Base-by-base conservation (phyloP, 2,329 filamentous ascomycete species). In the Mycocentrospora acerina region DNA sequence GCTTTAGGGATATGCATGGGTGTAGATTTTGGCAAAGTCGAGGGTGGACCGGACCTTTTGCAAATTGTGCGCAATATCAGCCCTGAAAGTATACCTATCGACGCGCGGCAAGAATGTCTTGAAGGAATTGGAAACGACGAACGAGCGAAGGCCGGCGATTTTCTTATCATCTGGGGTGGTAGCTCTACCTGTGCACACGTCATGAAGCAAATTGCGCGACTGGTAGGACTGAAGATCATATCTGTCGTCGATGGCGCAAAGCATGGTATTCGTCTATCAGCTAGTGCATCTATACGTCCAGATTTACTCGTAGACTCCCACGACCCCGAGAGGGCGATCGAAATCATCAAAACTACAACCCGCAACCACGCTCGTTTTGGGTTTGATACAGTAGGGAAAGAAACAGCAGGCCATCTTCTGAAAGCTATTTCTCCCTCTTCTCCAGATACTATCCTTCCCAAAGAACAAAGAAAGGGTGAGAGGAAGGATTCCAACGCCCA, bases 111-210 rank as follows among this genome's bases (percentile, higher is more conserved):
- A 4, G 85, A 89, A 58, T 83, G 81, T 39, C 72, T 86, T n/a
- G 60, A 73, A 0, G 74, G 76, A 1, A 79, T 85, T 5, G 48
- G 59, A 0, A 55, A 68, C 1, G 53, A 61, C 0, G 82, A 86
- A 46, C 70, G 81, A 7, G 77, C 81, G 1, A 70, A 71, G 28
- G 51, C 66, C 0, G 84, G 82, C 0, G 85, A 90, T 43, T 89
- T 83, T 79, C 67, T 90, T 26, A 81, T 80, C 2, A 79, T 90
- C 31, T 90, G 86, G 85, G 86, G 86, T 40, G 86, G 62, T 7
- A 88, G 83, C 1, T 85, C 83, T 1, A 87, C 83, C 0, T 86
- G 82, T 1, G 86, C 84, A 0, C 78, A 82, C 46, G 71, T 86
- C 6, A 73, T 79, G 0, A 74, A 84, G 3, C 86, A 90, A 54